Base-by-base conservation (phyloP, 2,329 filamentous ascomycete genomes). In the Colletotrichum sansevieriae region DNA sequence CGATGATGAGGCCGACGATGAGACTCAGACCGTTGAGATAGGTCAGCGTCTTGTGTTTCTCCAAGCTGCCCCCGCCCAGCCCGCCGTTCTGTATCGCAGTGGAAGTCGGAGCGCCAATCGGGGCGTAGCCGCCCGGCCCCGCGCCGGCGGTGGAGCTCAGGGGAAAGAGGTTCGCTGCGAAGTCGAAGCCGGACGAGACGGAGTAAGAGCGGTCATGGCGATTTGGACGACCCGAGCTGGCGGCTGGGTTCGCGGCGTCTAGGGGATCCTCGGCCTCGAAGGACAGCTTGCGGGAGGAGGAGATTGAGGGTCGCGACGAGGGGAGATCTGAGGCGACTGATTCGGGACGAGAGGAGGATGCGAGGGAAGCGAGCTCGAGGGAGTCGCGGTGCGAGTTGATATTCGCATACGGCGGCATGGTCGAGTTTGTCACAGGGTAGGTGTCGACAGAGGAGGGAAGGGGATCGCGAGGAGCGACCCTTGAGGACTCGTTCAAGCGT, bases 41-140 rank as follows among this genome's bases (percentile, higher is more conserved):
- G 33, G 96, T 98, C 79, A 99, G 82, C 13, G 93, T 97, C 83
- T 99, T 99, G 83, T 97, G 92, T 79, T 94, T 96, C 84, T 99
- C 96, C 72, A 98, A 81, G 46, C 92, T 94, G n/a, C 88, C 91
- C 70, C 91, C 92, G n/a, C 89, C 88, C 22, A 92, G 75, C 15
- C 87, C 88, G 59, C 85, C 85, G 70, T 85, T 78, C 83, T 46
- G 87, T 79, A 61, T 60, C 57, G 68, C 62, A 15, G 62, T 68
- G 18, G 70, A 68, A 12, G 67, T 71, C 43, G 94, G 90, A 29
- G 91, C 91, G 39, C 94, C 95, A 15, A 99, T 86, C 12, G 94
- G 93, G 47, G 95, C 93, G 81, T 99, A 99, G 47, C 92, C 89
- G 65, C 88, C 80, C 44, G 92, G 89, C 63, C 88, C 80, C 52